Evolutionary conservation across 805 yeast species (phyloP).

Genomic region (Sungouiella blattae): DNA sequence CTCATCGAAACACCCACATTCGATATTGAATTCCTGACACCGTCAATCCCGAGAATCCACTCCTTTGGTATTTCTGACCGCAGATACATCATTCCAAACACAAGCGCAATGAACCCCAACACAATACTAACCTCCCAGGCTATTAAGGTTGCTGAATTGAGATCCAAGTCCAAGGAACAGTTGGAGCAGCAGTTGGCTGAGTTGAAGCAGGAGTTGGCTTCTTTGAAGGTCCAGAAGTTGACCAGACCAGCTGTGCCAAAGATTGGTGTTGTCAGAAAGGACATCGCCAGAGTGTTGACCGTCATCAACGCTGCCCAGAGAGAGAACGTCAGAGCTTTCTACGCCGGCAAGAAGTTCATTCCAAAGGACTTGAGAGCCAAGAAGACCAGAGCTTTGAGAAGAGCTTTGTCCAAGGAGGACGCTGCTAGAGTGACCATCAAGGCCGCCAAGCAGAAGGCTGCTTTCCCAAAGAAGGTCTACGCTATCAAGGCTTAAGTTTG

Average conservation of each 20-base stretch:
- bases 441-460: slow-evolving; percentile 86
- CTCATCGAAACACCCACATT: no score
- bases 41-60: no score
- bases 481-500: slow-evolving; percentile 91
- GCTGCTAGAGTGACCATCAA: slow-evolving; percentile 76
- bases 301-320: slow-evolving; percentile 96
- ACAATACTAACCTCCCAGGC: slow-evolving; percentile 56
- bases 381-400: slow-evolving; percentile 99
- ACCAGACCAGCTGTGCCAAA: slow-evolving; percentile 91
- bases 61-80: no score
- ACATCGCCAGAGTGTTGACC: slow-evolving; percentile 97
- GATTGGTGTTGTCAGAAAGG: slow-evolving; percentile 96
- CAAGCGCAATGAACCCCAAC: no score
- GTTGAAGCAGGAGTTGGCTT: slow-evolving; percentile 94
- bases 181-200: slow-evolving; percentile 92
- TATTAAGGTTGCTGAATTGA: slow-evolving; percentile 92
- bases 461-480: slow-evolving; percentile 98
- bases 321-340: slow-evolving; percentile 89
- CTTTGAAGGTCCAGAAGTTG: slow-evolving; percentile 93
- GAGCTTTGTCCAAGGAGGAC: slow-evolving; percentile 88
- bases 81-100: no score
- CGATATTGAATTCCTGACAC: no score
- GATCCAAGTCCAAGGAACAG: slow-evolving; percentile 95
- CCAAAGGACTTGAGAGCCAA: slow-evolving; percentile 99
- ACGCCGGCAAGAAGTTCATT: slow-evolving; percentile 90